phyloP scores from a whole-genome alignment of 2,329 filamentous ascomycete species.

The Diatrype stigma region DNA sequence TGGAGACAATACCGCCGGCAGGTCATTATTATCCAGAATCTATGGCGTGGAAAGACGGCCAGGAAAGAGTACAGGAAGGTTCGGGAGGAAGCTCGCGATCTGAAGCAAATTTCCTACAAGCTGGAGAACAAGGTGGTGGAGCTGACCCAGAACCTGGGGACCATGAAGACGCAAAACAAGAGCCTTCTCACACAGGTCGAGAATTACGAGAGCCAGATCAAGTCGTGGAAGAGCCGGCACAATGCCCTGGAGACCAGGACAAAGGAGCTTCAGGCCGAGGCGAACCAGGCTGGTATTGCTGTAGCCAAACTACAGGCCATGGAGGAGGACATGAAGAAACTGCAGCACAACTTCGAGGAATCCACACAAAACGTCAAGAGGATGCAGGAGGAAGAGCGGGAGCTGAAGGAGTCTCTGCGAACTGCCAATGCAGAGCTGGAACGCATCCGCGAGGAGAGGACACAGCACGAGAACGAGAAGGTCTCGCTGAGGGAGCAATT shows the following conservation, averaged over 20 bases:
- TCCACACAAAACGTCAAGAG: slow-evolving; percentile 86
- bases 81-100: slow-evolving; percentile 91
- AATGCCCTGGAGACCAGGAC: slow-evolving; percentile 84
- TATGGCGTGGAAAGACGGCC: slow-evolving; percentile 84
- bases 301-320: slow-evolving; percentile 85
- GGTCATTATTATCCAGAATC: slow-evolving; percentile 81
- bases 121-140: slow-evolving; percentile 99
- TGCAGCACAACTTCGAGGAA: slow-evolving; percentile 86
- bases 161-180: slow-evolving; percentile 94
- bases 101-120: slow-evolving; percentile 99
- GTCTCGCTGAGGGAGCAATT: slow-evolving; percentile 81
- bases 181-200: slow-evolving; percentile 81
- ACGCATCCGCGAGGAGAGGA: slow-evolving; percentile 68
- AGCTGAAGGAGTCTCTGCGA: slow-evolving; percentile 77
- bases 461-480: slow-evolving; percentile 80
- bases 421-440: slow-evolving; percentile 78
- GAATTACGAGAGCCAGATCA: slow-evolving; percentile 93
- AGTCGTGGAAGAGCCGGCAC: slow-evolving; percentile 90
- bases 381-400: slow-evolving; percentile 89
- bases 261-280: slow-evolving; percentile 92
- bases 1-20: slow-evolving; percentile 91
- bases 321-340: slow-evolving; percentile 92
- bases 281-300: slow-evolving; percentile 94
- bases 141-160: slow-evolving; percentile 87
- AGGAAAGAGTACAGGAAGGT: slow-evolving; percentile 83